Conservation (phyloP, 2,329 filamentous ascomycete genomes). For the Fusarium sp. region DNA sequence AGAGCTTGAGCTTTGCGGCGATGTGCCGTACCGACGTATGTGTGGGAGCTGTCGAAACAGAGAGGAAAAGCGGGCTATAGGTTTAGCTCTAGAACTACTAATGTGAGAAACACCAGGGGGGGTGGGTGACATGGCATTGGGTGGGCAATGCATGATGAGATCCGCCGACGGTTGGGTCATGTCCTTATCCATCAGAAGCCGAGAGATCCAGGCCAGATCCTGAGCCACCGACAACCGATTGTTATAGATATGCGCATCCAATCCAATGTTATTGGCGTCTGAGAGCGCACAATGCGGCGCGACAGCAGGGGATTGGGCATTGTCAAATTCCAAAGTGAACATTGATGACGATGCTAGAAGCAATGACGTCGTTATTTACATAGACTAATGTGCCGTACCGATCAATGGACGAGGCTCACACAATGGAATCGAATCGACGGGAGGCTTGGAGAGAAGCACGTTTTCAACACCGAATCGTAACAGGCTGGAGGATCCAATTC, state of each 20-base stretch:
- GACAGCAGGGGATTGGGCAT: neutral
- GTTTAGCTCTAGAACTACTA: constrained; percentile 22
- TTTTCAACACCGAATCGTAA: constrained; percentile 6
- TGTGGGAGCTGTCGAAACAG: constrained; percentile 1
- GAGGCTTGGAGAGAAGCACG: constrained; percentile 19
- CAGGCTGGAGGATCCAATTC: constrained; percentile 8
- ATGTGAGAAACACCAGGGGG: constrained; percentile 20
- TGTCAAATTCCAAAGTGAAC: neutral
- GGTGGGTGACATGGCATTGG: constrained; percentile 11
- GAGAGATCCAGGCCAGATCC: constrained; percentile 43
- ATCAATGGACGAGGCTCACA: neutral
- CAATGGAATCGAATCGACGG: neutral
- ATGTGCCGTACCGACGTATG: neutral
- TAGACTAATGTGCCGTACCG: neutral
- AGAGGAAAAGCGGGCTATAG: constrained; percentile 14
- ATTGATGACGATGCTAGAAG: constrained; percentile 5
- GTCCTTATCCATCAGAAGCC: constrained; percentile 20
- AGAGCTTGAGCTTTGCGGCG: neutral
- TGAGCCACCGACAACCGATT: constrained; percentile 2
- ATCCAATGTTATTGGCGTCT: neutral
- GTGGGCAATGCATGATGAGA: constrained; percentile 28
- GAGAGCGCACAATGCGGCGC: neutral
- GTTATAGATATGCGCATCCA: neutral
- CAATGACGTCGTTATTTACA: constrained; percentile 20
- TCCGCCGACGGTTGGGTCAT: constrained; percentile 9